Evolutionary conservation across 495 filamentous ascomycete species (phyloP), one percentile per base, ranked within the genome.

Genomic region (Daldinia grandis): DNA sequence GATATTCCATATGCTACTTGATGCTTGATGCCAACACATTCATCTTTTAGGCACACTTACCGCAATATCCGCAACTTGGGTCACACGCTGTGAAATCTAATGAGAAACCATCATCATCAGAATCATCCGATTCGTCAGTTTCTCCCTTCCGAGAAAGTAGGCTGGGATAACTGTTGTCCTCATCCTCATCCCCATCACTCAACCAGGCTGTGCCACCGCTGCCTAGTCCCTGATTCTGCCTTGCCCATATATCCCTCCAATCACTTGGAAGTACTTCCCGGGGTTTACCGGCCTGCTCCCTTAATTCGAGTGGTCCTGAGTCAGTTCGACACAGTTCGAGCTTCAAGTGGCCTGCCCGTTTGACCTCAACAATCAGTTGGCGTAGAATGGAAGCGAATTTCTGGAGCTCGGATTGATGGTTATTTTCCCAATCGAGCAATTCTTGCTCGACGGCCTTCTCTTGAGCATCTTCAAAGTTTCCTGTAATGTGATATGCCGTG

Each of bases 401-500:
- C 1, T 72, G 66, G 10, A 90, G 58, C 3, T 76, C 71, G 0
- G 30, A 42, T 25, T 80, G 42, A 8, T 90, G 81, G 1, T 77
- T 56, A 4, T 64, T 62, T 74, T 90, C 86, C 89, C 89, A 92
- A 0, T 76, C 57, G n/a, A 72, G 14, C 0, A 91, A 61, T 1
- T 86, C 76, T 8, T 76, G 57, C 0, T 81, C 75, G 10, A 87
- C 71, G 58, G 87, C 76, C 0, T 76, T 73, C 5, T 87, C 73
- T 37, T 80, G 53, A n/a, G 87, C 84, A 27, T 89, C 81, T 1
- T 81, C 28, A 73, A 92, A 93, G 1, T 71, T 57, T 0, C 90
- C 89, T 15, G 10, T 56, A 0, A 70, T 62, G 73, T 93, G 89
- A 60, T 85, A 88, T 6, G 86, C 89, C 0, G 90, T 76, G 25